phyloP scores from a whole-genome alignment of 768 basidiomycete genomes.

The Cantharellus anzutake region DNA sequence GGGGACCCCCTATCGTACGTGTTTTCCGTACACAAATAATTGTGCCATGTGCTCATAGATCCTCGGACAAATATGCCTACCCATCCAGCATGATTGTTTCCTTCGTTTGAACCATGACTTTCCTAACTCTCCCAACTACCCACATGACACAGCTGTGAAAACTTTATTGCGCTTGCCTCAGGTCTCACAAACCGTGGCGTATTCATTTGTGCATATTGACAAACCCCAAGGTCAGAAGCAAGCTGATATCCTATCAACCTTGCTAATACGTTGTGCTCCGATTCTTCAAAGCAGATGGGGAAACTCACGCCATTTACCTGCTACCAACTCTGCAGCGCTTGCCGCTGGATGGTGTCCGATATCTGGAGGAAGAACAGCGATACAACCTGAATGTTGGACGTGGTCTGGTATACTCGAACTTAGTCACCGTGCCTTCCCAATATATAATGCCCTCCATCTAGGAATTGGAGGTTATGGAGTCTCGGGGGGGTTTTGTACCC shows the following conservation, averaged over 20 bases:
- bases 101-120: neutral
- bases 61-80: neutral
- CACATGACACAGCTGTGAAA: neutral
- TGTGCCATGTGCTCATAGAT: neutral
- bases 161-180: neutral
- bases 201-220: neutral
- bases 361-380: constrained; percentile 50
- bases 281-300: constrained; percentile 30
- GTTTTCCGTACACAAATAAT: too few species aligned
- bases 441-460: constrained; percentile 13
- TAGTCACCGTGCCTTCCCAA: neutral
- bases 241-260: neutral
- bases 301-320: constrained; percentile 46
- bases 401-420: constrained; percentile 25
- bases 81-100: neutral
- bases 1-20: too few species aligned
- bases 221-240: neutral
- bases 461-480: constrained; percentile 64
- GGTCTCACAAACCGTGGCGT: neutral
- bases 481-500: constrained; percentile 63
- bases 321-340: constrained; percentile 31
- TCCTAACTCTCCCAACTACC: neutral
- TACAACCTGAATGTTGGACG: constrained; percentile 30
- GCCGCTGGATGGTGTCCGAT: constrained; percentile 62
- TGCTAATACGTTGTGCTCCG: neutral